Evolutionary conservation across 495 filamentous ascomycete genomes (phyloP), one percentile per base, ranked within the genome.

Genomic region (Glarea lozoyensis): DNA sequence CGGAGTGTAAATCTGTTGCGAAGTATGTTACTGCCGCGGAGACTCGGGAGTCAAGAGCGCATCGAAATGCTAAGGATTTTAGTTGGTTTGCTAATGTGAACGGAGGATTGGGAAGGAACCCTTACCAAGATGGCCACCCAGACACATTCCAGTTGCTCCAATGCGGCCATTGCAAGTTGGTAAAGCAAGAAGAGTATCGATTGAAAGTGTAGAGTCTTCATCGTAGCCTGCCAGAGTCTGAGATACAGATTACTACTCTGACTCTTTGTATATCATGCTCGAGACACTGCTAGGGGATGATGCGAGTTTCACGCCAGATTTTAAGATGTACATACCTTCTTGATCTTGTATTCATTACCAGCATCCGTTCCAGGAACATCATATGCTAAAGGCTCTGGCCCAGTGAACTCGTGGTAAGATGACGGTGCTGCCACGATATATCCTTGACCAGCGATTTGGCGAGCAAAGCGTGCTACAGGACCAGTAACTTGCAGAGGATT

Each of bases 391-490:
- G 89, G 69, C 55, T 88, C 87, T 0, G 89, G 85, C 3, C 83
- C 84, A 18, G 78, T 86, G 60, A 95, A 95, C 63, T 94, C 89
- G 58, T 97, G 90, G 58, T 94, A 97, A 43, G 79, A 87, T 31
- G 83, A 88, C 0, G 89, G 88, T 0, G 88, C 89, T 3, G 81
- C 90, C 44, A 86, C 87, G 47, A 97, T 94, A 60, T 94, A 97
- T 40, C 90, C 90, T 56, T 94, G 87, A 2, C 88, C 81, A 19
- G 87, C 86, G 39, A 97, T 94, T 58, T 94, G 88, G 43, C 90
- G 79, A 19, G 86, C 88, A 54, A 97, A 94, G 33, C 90, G 81
- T 30, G 82, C 75, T 15, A 97, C 90, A 2, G 90, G 90, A 0
- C 90, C 90, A 45, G 89, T 95, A 11, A 96, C 89, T 94, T 38